Evolutionary conservation across 768 basidiomycete species (phyloP), one percentile per base, ranked within the genome.

Genomic region (Panus rudis): DNA sequence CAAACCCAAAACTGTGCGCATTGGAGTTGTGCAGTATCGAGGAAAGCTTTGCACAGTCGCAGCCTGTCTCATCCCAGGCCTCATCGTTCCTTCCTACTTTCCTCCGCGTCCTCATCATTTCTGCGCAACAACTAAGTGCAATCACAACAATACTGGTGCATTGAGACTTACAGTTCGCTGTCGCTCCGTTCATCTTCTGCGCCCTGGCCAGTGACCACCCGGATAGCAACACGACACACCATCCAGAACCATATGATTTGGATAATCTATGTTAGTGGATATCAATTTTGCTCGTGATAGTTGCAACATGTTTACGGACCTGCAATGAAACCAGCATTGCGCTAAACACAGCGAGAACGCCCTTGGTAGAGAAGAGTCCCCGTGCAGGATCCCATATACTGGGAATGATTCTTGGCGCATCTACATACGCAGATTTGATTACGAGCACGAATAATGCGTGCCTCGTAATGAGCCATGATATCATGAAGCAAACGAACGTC

Each of bases 391-490:
- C 68, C 84, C 85, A 88, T 22, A 58, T 58, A 17, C 16, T 17
- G 21, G 70, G 63, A 20, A 88, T 61, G 17, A 76, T 54, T 0
- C 49, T 55, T 2, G 75, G 72, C 2, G 65, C 54, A 43, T 89
- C 80, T 47, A 68, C 57, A 44, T 72, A 70, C 12, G 72, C 63
- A 8, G 82, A 83, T 46, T 71, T 67, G 50, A 96, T 82, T 48
- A 84, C 78, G 42, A 80, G 59, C 33, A 76, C 56, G 68, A 92
- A 93, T 12, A 93, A 71, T 50, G 89, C 62, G 56, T 98, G 91
- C 34, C 96, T 80, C 2, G 93, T 92, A 21, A 90, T 58, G 48
- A 96, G 69, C 96, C 96, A 99, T 8, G 86, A 86, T 17, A 92
- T 40, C 56, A 97, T 73, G 71, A 94, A 99, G 49, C 74, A 54